phyloP scores from a whole-genome alignment of 345 rosid species.

The Ceriops decandra region DNA sequence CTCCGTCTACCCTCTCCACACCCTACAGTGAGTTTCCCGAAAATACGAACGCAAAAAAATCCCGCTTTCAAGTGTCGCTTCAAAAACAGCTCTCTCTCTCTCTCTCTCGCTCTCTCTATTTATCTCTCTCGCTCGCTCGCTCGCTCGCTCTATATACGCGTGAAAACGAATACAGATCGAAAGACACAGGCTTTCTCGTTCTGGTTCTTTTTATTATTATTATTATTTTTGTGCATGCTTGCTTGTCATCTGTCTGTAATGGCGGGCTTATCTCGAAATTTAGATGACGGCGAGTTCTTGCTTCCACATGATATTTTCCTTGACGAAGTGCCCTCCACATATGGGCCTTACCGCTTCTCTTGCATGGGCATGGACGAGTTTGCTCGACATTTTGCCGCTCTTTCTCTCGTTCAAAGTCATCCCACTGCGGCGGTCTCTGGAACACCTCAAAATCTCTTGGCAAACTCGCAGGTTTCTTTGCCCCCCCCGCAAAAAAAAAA shows the following conservation, averaged over 20 bases:
- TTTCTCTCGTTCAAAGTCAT: slow-evolving; percentile 22
- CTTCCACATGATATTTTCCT: slow-evolving; percentile 35
- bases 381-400: slow-evolving; percentile 27
- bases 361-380: slow-evolving; percentile 27
- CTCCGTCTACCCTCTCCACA: background rate
- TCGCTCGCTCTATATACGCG: background rate
- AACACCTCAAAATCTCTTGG: background rate
- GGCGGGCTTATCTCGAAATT: slow-evolving; percentile 35
- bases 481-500: too few relatives aligned
- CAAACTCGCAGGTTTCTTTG: slow-evolving; percentile 18
- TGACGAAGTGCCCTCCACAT: slow-evolving; percentile 20
- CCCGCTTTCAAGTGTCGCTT: slow-evolving; percentile 1
- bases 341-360: slow-evolving; percentile 9
- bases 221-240: background rate
- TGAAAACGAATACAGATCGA: background rate
- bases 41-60: background rate
- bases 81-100: background rate
- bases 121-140: too few relatives aligned
- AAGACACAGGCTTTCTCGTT: background rate
- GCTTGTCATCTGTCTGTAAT: background rate
- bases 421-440: background rate
- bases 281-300: slow-evolving; percentile 39
- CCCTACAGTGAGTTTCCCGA: background rate
- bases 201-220: background rate
- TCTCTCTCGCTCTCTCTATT: background rate